These are phyloP conservation scores for Camelina sativa DNA, from an alignment of 345 rosid species.

Conservation along the genomic window DNA sequence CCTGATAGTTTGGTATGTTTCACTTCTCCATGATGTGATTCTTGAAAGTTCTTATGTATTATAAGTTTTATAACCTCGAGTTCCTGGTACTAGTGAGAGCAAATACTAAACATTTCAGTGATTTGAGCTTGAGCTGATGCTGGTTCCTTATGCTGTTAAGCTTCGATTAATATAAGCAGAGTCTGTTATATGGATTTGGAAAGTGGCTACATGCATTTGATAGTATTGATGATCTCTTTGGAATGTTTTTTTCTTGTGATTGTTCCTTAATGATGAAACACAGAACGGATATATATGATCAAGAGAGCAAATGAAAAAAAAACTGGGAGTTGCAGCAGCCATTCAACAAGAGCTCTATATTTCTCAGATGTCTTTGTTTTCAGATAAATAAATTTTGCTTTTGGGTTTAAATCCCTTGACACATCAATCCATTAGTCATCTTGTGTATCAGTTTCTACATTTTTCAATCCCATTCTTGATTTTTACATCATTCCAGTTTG, in stretches of 20 bases:
- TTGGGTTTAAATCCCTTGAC: constrained; percentile 4
- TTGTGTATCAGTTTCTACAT: constrained; percentile 16
- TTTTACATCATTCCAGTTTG: background rate
- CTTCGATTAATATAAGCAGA: background rate
- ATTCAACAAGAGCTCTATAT: constrained; percentile 28
- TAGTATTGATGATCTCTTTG: constrained; percentile 6
- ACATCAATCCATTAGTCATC: background rate
- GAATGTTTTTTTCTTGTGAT: background rate
- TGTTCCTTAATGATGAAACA: constrained; percentile 35
- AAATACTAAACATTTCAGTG: background rate
- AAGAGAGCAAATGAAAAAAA: constrained; percentile 44
- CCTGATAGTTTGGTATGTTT: constrained; percentile 17
- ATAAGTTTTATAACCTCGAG: background rate
- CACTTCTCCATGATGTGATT: background rate
- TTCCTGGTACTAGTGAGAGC: background rate
- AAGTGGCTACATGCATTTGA: background rate
- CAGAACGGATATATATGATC: constrained; percentile 49
- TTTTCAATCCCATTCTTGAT: background rate
- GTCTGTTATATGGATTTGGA: background rate
- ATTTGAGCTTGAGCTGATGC: background rate
- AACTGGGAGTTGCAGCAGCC: constrained; percentile 25
- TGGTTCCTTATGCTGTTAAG: background rate
- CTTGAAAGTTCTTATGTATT: background rate
- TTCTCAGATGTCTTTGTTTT: background rate
- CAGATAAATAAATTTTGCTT: constrained; percentile 20